phyloP scores from a whole-genome alignment of 768 basidiomycete genomes.

The Pulveroboletus sp. region DNA sequence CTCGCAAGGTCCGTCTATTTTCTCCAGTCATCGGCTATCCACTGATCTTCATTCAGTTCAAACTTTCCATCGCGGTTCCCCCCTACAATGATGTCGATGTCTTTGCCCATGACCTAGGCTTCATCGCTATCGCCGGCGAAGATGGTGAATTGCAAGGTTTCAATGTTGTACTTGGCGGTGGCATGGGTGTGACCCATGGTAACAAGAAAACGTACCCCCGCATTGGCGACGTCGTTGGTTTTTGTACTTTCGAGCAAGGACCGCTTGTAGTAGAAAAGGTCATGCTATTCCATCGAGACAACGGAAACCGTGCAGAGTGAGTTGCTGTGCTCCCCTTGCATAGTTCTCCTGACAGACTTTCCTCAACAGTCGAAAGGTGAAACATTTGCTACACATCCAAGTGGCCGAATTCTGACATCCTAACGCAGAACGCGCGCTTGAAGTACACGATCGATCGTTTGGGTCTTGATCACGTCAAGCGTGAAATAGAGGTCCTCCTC shows the following conservation, averaged over 20 bases:
- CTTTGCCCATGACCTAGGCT: conserved; percentile 93
- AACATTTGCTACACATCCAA: neutral
- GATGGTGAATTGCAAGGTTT: conserved; percentile 81
- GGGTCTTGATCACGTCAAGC: conserved; percentile 82
- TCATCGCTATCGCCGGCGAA: conserved; percentile 85
- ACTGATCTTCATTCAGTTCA: conserved; percentile 58
- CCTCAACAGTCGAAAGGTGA: conserved; percentile 50
- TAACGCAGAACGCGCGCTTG: conserved; percentile 69
- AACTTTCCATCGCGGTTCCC: conserved; percentile 93
- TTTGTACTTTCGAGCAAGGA: conserved; percentile 86
- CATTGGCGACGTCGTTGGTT: conserved; percentile 81
- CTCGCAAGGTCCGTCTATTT: conserved; percentile 66
- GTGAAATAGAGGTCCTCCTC: conserved; percentile 83
- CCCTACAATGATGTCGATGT: conserved; percentile 96
- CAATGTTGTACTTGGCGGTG: conserved; percentile 92
- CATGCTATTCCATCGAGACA: conserved; percentile 90
- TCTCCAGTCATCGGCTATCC: neutral
- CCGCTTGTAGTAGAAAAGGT: conserved; percentile 85
- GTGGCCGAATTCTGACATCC: conserved; percentile 5
- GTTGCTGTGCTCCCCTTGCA: conserved; percentile 27
- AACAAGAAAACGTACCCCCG: conserved; percentile 99
- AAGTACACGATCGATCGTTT: conserved; percentile 98
- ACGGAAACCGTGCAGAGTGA: conserved; percentile 92
- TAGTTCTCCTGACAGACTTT: neutral
- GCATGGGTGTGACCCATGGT: conserved; percentile 99